These are phyloP conservation scores for Chamaecyparis obtusa DNA, from an alignment of 75 land plant species.

Conservation along the genomic window DNA sequence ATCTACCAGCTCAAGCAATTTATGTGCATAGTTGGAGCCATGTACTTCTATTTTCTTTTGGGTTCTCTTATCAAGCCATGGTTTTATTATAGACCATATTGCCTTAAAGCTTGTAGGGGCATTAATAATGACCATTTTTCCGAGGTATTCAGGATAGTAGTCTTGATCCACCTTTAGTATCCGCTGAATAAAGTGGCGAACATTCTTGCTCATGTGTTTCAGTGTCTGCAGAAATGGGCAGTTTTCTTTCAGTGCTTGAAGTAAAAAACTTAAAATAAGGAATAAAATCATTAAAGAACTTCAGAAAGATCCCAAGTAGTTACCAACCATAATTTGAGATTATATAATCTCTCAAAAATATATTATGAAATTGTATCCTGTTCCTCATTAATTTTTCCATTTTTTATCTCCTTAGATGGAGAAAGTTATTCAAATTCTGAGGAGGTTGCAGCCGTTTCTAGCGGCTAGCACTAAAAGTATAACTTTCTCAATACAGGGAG, in stretches of 20 bases:
- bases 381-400: not conserved
- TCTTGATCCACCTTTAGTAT: constrained; percentile 43
- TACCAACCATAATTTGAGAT: not conserved
- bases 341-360: not conserved
- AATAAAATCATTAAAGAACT: not conserved
- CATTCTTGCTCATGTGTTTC: constrained; percentile 52
- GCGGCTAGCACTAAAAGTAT: not conserved
- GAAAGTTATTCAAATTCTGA: not conserved
- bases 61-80: constrained; percentile 48
- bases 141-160: constrained; percentile 40
- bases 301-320: not conserved
- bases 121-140: constrained; percentile 42
- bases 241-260: not conserved
- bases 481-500: not conserved
- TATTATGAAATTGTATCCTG: not conserved
- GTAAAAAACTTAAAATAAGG: not conserved
- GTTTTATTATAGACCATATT: constrained; percentile 48
- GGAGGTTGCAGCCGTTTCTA: not conserved
- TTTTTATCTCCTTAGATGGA: not conserved
- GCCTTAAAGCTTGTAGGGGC: constrained; percentile 46
- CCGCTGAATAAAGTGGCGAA: constrained; percentile 43
- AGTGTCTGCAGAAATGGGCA: constrained; percentile 29
- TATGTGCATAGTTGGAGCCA: constrained; percentile 33
- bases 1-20: constrained; percentile 38
- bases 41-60: constrained; percentile 47